A percentile compares a stretch with the other conserved stretches of the same genome.
These are phyloP conservation scores for Tillandsia fasciculata DNA, from an alignment of 176 grass and related monocot species.

Conservation along the genomic window DNA sequence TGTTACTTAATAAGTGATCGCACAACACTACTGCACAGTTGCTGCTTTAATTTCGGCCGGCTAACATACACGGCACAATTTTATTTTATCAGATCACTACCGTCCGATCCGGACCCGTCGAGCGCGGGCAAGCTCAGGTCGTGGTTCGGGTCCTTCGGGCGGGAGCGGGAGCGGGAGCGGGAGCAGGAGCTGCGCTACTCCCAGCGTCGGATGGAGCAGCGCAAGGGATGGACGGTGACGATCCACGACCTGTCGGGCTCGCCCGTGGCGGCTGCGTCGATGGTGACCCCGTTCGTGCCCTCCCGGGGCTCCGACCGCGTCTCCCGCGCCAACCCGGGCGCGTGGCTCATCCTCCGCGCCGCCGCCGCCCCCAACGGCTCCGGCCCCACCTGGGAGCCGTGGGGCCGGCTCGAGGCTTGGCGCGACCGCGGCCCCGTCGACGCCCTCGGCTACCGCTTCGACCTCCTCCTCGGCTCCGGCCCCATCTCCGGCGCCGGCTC, in stretches of 20 bases:
- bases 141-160: slow-evolving; percentile 43
- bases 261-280: slow-evolving; percentile 78
- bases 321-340: slow-evolving; percentile 76
- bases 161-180: slow-evolving; percentile 29
- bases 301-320: slow-evolving; percentile 85
- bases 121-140: slow-evolving; percentile 25
- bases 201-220: slow-evolving; percentile 36
- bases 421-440: slow-evolving; percentile 78
- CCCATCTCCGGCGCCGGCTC: slow-evolving; percentile 39
- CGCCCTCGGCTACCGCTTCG: slow-evolving; percentile 69
- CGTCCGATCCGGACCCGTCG: slow-evolving; percentile 26
- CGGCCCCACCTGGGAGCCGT: slow-evolving; percentile 74
- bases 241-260: slow-evolving; percentile 95
- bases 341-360: slow-evolving; percentile 82
- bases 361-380: slow-evolving; percentile 38
- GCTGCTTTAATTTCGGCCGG: not conserved
- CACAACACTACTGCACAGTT: not conserved
- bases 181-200: slow-evolving; percentile 17
- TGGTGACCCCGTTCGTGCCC: slow-evolving; percentile 92
- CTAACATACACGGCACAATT: not conserved
- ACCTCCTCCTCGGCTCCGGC: slow-evolving; percentile 65
- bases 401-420: slow-evolving; percentile 94
- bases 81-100: slow-evolving; percentile 34
- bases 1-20: too few relatives aligned
- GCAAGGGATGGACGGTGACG: slow-evolving; percentile 93